Percentiles rank a stretch among this genome's conserved stretches.
These are phyloP conservation scores for Cucurbita pepo DNA, from an alignment of 306 rosid genomes.

Conservation along the genomic window DNA sequence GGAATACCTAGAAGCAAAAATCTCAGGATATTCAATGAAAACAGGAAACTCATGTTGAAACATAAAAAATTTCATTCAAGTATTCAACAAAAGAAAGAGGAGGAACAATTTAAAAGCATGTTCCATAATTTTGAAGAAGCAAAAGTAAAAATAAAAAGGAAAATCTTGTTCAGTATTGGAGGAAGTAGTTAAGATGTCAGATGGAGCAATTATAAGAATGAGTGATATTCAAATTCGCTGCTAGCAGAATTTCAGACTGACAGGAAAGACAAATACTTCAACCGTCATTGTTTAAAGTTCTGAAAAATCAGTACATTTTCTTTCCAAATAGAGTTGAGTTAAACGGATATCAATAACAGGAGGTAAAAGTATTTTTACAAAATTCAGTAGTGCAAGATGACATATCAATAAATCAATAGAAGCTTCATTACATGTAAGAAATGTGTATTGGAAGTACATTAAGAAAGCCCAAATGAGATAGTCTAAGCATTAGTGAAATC, in stretches of 20 bases:
- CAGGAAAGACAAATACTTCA: neutral
- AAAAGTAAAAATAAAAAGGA: neutral
- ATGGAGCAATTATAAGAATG: neutral
- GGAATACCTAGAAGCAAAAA: constrained; percentile 47
- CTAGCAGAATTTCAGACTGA: neutral
- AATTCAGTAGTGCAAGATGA: neutral
- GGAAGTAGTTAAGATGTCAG: neutral
- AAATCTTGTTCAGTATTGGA: neutral
- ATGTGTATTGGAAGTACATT: neutral
- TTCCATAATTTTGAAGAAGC: neutral
- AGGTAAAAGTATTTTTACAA: neutral
- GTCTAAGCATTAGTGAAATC: neutral
- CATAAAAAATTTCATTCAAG: neutral
- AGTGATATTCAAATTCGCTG: neutral
- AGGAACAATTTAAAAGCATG: neutral
- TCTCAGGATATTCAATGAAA: constrained; percentile 5
- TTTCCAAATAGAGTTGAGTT: neutral
- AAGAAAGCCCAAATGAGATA: neutral
- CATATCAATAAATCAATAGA: neutral
- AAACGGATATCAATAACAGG: neutral
- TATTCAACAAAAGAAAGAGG: neutral
- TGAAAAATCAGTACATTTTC: neutral
- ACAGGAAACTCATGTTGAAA: constrained; percentile 3
- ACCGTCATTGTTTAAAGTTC: neutral
- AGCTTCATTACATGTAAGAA: neutral